Conservation (phyloP, 257 asterid species). For the Linaria vulgaris region DNA sequence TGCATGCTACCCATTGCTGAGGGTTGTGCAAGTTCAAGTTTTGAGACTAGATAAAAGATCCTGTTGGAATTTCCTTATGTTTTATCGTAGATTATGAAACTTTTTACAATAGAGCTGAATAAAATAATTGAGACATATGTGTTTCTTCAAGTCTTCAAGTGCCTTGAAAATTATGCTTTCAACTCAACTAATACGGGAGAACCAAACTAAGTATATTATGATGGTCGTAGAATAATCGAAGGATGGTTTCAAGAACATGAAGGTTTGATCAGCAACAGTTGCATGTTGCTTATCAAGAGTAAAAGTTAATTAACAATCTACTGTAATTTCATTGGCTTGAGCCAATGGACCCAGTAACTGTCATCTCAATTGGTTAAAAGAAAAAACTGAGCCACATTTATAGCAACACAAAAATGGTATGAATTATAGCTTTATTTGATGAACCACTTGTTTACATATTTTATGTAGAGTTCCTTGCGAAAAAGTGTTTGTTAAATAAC, state of each 20-base stretch:
- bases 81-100: neutral
- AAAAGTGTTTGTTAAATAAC: too few relatives aligned
- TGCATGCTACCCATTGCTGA: too few relatives aligned
- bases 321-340: neutral
- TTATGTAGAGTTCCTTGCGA: neutral
- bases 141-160: neutral
- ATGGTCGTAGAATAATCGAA: neutral
- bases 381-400: too few relatives aligned
- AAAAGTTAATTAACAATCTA: neutral
- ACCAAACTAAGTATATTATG: neutral
- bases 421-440: neutral
- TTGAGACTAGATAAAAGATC: neutral
- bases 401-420: too few relatives aligned
- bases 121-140: neutral
- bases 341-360: neutral
- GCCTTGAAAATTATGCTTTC: neutral
- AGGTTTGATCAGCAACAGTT: neutral
- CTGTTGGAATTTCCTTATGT: neutral
- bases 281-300: too few relatives aligned
- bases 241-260: neutral
- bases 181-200: neutral
- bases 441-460: neutral
- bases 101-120: neutral
- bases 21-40: too few relatives aligned
- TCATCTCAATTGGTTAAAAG: too few relatives aligned